Evolutionary conservation across 768 basidiomycete genomes (phyloP), one percentile per base, ranked within the genome.

Genomic region (Lyophyllum semitale): DNA sequence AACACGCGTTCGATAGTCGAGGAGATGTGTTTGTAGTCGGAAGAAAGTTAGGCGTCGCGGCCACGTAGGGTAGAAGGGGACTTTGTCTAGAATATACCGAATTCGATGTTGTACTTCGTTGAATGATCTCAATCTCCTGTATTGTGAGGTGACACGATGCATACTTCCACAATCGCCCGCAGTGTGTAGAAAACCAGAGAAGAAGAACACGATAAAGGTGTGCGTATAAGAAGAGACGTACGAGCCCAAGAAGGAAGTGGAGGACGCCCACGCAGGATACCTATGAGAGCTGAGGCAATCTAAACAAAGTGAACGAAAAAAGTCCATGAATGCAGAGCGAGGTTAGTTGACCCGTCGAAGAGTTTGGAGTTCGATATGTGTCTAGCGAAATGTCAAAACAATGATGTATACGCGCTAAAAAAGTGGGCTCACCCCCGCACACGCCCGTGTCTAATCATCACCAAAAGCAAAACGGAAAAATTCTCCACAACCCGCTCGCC

Each of bases 71-170:
- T 75, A 0, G 74, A 71, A 1, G 77, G 77, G 55, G 77, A 79
- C 50, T 72, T 76, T 35, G 70, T 68, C 23, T 71, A 69, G 9
- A 78, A 72, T 47, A 77, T 64, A 15, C 63, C 62, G 23, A 66
- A 59, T 23, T 59, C 56, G 66, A 78, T 71, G 35, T 72, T 64
- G 63, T 79, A 79, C 61, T 78, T 79, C 2, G 77, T 77, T n/a
- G n/a, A n/a, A n/a, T n/a, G n/a, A n/a, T 15, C 33, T 35, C 33
- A 7, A 35, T 15, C 15, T 15, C 13, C 37, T n/a, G 9, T 18
- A n/a, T n/a, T n/a, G n/a, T n/a, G n/a, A n/a, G n/a, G n/a, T n/a
- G n/a, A n/a, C n/a, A n/a, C n/a, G n/a, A n/a, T n/a, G n/a, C n/a
- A n/a, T n/a, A n/a, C n/a, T n/a, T 9, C 37, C 37, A 38, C 4